A percentile compares a stretch with the other conserved stretches of the same genome.
Evolutionary conservation across 2,329 filamentous ascomycete genomes (phyloP).

Genomic region (Macrophomina phaseolina): DNA sequence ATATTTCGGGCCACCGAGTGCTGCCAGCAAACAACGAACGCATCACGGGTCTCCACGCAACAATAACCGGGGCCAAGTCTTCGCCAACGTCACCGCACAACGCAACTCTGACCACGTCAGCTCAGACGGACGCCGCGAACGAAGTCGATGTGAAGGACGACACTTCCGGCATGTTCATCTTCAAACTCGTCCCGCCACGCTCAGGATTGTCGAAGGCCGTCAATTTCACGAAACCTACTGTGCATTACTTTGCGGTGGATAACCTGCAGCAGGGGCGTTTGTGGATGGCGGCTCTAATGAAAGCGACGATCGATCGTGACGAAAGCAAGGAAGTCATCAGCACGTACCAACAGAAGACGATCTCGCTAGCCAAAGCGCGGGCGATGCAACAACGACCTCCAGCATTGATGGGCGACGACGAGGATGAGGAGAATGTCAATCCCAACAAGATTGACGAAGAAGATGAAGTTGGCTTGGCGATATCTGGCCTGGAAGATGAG

Average conservation of each 20-base stretch:
- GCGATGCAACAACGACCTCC: conserved; percentile 89
- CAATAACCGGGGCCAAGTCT: conserved; percentile 82
- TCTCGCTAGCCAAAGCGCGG: conserved; percentile 86
- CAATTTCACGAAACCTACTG: conserved; percentile 95
- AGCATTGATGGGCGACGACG: conserved; percentile 72
- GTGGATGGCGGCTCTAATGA: conserved; percentile 99
- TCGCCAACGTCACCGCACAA: conserved; percentile 64
- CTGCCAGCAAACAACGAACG: conserved; percentile 90
- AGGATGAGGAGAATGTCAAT: conserved; percentile 38
- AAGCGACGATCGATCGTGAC: conserved; percentile 96
- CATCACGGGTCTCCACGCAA: conserved; percentile 87
- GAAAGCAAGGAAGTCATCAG: conserved; percentile 77
- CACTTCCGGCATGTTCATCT: conserved; percentile 80
- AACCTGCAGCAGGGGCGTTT: conserved; percentile 84
- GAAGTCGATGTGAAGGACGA: conserved; percentile 55
- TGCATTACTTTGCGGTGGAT: conserved; percentile 97
- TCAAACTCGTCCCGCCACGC: conserved; percentile 93
- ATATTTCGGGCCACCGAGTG: conserved; percentile 97
- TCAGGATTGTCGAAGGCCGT: conserved; percentile 86
- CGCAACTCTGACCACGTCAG: conserved; percentile 46
- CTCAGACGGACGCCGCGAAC: conserved; percentile 44
- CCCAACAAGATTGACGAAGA: conserved; percentile 38
- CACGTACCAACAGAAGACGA: conserved; percentile 96
- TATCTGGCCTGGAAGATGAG: conserved; percentile 42
- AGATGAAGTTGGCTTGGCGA: conserved; percentile 45